Conservation (phyloP, 225 moss, liverwort and hornwort species). For the Thuidium tamariscinum region DNA sequence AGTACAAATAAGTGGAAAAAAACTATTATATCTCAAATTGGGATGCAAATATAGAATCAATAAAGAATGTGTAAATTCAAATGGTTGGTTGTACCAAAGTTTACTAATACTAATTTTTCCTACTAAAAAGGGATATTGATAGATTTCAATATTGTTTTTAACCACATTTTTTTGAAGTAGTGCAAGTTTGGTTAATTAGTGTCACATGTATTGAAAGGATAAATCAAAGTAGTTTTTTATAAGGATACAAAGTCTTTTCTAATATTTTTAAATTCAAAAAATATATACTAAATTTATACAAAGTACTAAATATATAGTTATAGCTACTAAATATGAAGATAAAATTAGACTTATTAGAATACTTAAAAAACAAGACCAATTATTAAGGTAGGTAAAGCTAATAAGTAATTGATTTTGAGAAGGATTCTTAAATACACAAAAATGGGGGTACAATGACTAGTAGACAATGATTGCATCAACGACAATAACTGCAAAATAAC, state of each 20-base stretch:
- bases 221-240: not conserved
- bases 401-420: not conserved
- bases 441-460: too few relatives aligned
- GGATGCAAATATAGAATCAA: not conserved
- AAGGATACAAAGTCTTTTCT: accelerated
- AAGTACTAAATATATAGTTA: too few relatives aligned
- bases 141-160: not conserved
- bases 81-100: not conserved
- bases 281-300: accelerated
- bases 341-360: not conserved
- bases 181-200: not conserved
- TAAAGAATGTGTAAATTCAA: not conserved
- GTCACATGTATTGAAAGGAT: accelerated
- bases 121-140: not conserved
- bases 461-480: too few relatives aligned
- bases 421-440: accelerated
- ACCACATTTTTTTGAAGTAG: not conserved
- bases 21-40: accelerated
- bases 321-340: not conserved
- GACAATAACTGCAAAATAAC: too few relatives aligned
- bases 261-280: too few relatives aligned
- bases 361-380: not conserved
- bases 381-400: not conserved
- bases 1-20: accelerated
- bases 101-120: not conserved